Evolutionary conservation across 352 stramenopile genomes (phyloP), one percentile per base, ranked within the genome.

Genomic region (Globisporangium heterothallicum): DNA sequence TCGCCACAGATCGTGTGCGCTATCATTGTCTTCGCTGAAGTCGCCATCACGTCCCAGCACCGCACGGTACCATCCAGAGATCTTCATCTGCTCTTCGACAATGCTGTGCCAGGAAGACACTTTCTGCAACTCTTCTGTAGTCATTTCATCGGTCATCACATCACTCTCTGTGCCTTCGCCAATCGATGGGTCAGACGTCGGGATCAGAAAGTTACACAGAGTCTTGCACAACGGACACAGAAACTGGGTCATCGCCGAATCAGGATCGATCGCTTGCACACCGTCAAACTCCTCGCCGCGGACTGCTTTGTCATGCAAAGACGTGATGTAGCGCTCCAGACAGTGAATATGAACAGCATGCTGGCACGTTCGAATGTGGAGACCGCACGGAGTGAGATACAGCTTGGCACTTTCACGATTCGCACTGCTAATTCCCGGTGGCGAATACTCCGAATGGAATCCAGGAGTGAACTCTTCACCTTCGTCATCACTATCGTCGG

Each of bases 201-300:
- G 88, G 26, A 97, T 78, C 25, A 97, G 62, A 41, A 96, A 91
- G 56, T 97, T 97, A 58, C 84, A 93, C 26, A 97, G 54, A 7
- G 74, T 94, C 68, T 97, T 97, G 64, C 90, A 97, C 44, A 97
- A 52, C 8, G 90, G 90, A 51, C 90, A 97, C 42, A 97, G 56
- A 24, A 97, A 97, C 59, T 97, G 84, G 6, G 78, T 94, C 84
- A 94, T 94, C 9, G 78, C 73, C 35, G 84, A 90, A 56, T 94
- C 84, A 8, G 79, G 79, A 59, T 94, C 84, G 35, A 94, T 92
- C 4, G 84, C 84, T 61, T 94, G 84, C 51, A 91, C 80, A 9
- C 84, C 84, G 56, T 94, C 84, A 61, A 93, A 94, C 38, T 94
- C 84, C 59, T 94, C 84, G 26, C 84, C 84, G 38, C 82, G 84